These are phyloP conservation scores for Aspergillus sp. DNA, from an alignment of 2,329 filamentous ascomycete genomes.

Conservation along the genomic window DNA sequence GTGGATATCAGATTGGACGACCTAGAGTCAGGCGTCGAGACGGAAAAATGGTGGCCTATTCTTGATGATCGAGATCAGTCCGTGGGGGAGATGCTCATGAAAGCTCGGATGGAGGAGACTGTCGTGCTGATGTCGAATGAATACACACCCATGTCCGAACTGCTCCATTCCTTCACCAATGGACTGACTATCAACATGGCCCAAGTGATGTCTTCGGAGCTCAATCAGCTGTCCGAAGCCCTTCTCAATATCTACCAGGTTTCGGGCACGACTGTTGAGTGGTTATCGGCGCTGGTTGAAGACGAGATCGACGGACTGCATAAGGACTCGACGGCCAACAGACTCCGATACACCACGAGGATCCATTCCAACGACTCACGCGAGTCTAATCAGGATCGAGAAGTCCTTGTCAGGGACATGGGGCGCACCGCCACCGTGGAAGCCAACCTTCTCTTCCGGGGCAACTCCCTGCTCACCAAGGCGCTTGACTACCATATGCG, in stretches of 20 bases:
- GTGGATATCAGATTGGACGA: conserved; percentile 82
- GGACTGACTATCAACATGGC: conserved; percentile 83
- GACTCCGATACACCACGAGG: conserved; percentile 61
- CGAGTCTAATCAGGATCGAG: conserved; percentile 54
- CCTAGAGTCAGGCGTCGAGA: conserved; percentile 70
- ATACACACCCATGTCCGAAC: conserved; percentile 76
- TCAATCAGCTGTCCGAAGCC: conserved; percentile 78
- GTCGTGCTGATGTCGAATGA: conserved; percentile 83
- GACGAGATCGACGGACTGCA: conserved; percentile 94
- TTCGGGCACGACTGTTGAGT: conserved; percentile 77
- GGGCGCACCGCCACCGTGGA: conserved; percentile 68
- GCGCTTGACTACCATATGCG: conserved; percentile 95
- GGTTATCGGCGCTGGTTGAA: conserved; percentile 90
- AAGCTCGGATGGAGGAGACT: conserved; percentile 79
- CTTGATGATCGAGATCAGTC: conserved; percentile 71
- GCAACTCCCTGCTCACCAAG: conserved; percentile 91
- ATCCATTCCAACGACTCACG: conserved; percentile 58
- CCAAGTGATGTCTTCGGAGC: conserved; percentile 70
- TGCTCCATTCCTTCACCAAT: conserved; percentile 80
- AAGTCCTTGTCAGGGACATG: conserved; percentile 62
- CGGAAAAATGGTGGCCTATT: conserved; percentile 86
- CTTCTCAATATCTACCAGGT: conserved; percentile 95
- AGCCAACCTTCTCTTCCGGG: conserved; percentile 90
- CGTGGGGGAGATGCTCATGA: conserved; percentile 81
- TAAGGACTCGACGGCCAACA: conserved; percentile 70